Evolutionary conservation across 1,284 basidiomycete genomes (phyloP).

Genomic region (Puccinia hordei): DNA sequence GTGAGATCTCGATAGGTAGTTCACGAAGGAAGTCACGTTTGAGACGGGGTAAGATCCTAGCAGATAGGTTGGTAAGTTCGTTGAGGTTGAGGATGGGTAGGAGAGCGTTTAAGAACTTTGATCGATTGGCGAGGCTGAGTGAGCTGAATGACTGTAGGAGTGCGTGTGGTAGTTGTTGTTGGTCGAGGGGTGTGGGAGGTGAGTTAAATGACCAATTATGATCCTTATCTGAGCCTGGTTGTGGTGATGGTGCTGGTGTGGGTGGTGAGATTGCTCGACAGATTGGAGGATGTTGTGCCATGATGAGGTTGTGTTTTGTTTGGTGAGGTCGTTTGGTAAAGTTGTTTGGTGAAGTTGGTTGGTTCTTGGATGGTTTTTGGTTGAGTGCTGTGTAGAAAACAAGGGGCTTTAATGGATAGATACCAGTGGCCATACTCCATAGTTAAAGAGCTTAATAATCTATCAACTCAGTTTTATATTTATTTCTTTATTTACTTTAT

Average conservation of each 20-base stretch:
- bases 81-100: constrained; percentile 70
- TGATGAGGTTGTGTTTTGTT: not conserved
- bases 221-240: constrained; percentile 39
- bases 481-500: too few relatives aligned
- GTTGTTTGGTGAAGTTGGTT: not conserved
- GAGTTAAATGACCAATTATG: constrained; percentile 37
- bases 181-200: constrained; percentile 55
- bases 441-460: too few relatives aligned
- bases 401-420: too few relatives aligned
- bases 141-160: constrained; percentile 56
- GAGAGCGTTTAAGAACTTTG: constrained; percentile 68
- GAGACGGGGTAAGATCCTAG: constrained; percentile 73
- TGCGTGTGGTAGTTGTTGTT: constrained; percentile 23
- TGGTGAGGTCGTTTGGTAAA: not conserved
- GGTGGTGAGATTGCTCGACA: constrained; percentile 50
- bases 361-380: not conserved
- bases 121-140: constrained; percentile 63
- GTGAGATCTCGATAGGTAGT: constrained; percentile 78
- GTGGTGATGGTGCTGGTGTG: constrained; percentile 52
- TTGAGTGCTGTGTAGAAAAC: not conserved
- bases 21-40: constrained; percentile 82
- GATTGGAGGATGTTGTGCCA: not conserved
- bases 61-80: constrained; percentile 78
- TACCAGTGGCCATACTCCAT: too few relatives aligned
- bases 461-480: too few relatives aligned